Base-by-base conservation (phyloP, 345 rosid genomes). In the Nasturtium officinale region DNA sequence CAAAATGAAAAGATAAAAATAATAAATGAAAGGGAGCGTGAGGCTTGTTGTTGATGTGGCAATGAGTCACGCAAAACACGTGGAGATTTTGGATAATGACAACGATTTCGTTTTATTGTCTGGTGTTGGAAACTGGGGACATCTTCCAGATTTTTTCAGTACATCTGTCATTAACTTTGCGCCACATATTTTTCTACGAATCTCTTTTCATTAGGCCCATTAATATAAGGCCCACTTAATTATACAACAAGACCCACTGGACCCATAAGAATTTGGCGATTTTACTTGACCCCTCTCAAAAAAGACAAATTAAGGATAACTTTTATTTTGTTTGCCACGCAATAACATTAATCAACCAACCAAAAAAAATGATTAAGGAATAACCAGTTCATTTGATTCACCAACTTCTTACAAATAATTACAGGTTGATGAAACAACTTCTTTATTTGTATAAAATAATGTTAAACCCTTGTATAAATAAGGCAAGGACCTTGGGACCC, bases 341-440 rank as follows among this genome's bases (percentile, higher is more conserved):
- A 43, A 58, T 46, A 46, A 58, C 18, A 46, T 46, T 11, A 70
- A 35, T 66, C 21, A 38, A 59, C 9, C 62, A 67, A 29, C 72
- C 40, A 21, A 16, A 10, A 74, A 38, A 30, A 8, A 56, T 66
- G 45, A 65, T 66, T 48, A 47, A 48, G 78, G 72, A 74, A 66
- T 66, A 58, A 47, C 50, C 72, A 65, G 66, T 74, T 74, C 78
- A 74, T 46, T 48, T 74, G 55, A 67, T 13, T 15, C 51, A 74
- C 66, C 77, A 74, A 65, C 77, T 46, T 57, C 66, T 65, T 47
- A 74, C 63, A 51, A 57, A 74, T 74, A 56, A 65, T 65, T 23
- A 54, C 53, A 55, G 52, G 29, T 54, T 50, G 15, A 30, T 54
- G 18, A 48, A 63, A 72, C 63, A 53, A 33, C 65, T 3, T 3